Percentiles rank a stretch among this genome's conserved stretches.
These are phyloP conservation scores for Malus sieversii DNA, from an alignment of 306 rosid species.

Conservation along the genomic window DNA sequence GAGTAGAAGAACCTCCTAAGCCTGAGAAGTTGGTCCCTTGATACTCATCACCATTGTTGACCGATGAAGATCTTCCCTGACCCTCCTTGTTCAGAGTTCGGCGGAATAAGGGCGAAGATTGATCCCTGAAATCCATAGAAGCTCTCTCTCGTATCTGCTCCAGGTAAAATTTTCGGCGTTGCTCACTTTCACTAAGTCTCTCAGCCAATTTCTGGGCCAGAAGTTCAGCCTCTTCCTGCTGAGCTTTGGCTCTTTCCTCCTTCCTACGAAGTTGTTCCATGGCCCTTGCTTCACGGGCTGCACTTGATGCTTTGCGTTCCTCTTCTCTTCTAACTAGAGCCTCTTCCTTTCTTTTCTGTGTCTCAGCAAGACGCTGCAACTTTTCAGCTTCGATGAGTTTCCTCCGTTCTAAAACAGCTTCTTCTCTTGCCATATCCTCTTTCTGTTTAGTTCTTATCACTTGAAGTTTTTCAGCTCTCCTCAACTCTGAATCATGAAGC, in stretches of 20 bases:
- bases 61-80: constrained; percentile 57
- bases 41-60: constrained; percentile 54
- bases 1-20: constrained; percentile 47
- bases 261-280: constrained; percentile 91
- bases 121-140: constrained; percentile 95
- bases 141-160: constrained; percentile 99
- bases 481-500: constrained; percentile 91
- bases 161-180: constrained; percentile 83
- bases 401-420: constrained; percentile 91
- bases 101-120: constrained; percentile 78
- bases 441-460: constrained; percentile 90
- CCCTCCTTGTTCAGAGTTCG: constrained; percentile 64
- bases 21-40: constrained; percentile 48
- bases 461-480: constrained; percentile 98
- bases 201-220: constrained; percentile 96
- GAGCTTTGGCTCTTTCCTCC: constrained; percentile 98
- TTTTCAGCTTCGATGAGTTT: constrained; percentile 94
- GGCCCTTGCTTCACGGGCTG: constrained; percentile 93
- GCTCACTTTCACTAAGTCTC: constrained; percentile 95
- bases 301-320: constrained; percentile 98
- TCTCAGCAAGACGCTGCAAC: constrained; percentile 96
- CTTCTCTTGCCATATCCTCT: constrained; percentile 98
- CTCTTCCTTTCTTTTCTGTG: constrained; percentile 93
- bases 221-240: constrained; percentile 98
- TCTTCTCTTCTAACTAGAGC: constrained; percentile 95